A percentile compares a stretch with the other conserved stretches of the same genome.
phyloP scores from a whole-genome alignment of 441 rosid species.

The Breynia disticha region DNA sequence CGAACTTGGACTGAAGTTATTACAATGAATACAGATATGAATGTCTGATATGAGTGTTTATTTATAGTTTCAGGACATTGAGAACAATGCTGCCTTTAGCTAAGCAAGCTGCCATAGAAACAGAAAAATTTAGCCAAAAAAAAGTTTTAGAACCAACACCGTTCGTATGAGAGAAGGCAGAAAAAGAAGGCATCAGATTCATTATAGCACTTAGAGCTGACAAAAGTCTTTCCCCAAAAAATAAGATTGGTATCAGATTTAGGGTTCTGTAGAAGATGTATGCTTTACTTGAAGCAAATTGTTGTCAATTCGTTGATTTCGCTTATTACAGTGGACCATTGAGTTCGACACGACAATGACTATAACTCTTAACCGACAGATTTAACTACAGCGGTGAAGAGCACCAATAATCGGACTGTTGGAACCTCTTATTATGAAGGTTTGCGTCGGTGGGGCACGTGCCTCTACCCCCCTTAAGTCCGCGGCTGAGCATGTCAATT shows the following conservation, averaged over 20 bases:
- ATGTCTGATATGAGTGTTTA: slow-evolving; percentile 3
- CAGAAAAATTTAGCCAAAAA: background rate
- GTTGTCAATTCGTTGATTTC: too few relatives aligned
- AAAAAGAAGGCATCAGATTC: slow-evolving; percentile 34
- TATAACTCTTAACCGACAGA: too few relatives aligned
- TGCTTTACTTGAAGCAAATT: background rate
- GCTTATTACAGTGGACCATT: too few relatives aligned
- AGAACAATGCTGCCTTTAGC: background rate
- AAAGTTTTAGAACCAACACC: too few relatives aligned
- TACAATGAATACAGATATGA: background rate
- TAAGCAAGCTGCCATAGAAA: slow-evolving; percentile 5
- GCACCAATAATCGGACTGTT: too few relatives aligned
- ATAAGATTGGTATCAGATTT: slow-evolving; percentile 25
- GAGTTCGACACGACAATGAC: too few relatives aligned
- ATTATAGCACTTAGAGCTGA: slow-evolving; percentile 19
- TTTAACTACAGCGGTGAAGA: too few relatives aligned
- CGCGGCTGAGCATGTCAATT: background rate
- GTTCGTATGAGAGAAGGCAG: slow-evolving; percentile 1
- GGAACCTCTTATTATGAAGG: too few relatives aligned
- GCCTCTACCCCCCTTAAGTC: too few relatives aligned
- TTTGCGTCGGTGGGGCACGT: too few relatives aligned
- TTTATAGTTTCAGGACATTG: slow-evolving; percentile 11
- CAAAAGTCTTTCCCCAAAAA: slow-evolving; percentile 16
- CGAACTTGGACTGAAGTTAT: background rate
- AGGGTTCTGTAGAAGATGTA: slow-evolving; percentile 1